Percentiles rank a stretch among this genome's conserved stretches.
phyloP scores from a whole-genome alignment of 2,329 filamentous ascomycete genomes.

The Byssoonygena ceratinophila region DNA sequence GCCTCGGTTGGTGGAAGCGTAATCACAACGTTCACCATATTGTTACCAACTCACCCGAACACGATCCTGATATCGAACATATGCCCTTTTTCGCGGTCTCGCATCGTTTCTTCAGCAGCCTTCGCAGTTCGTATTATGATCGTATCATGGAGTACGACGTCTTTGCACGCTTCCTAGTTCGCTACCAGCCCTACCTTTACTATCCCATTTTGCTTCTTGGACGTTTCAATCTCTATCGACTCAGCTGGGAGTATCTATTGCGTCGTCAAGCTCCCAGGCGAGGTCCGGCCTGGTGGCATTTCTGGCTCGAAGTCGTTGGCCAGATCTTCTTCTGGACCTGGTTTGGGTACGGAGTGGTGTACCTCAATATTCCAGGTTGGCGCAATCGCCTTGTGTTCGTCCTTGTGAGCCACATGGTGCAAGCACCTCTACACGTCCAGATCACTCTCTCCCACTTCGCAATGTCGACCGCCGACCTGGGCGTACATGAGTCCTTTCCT shows the following conservation, averaged over 20 bases:
- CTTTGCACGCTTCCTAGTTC: constrained; percentile 58
- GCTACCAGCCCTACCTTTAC: constrained; percentile 71
- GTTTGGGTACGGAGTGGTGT: constrained; percentile 75
- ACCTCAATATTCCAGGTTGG: constrained; percentile 58
- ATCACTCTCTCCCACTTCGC: constrained; percentile 88
- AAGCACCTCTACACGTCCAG: constrained; percentile 74
- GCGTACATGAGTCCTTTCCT: constrained; percentile 73
- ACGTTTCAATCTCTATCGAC: constrained; percentile 74
- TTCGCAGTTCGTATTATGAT: constrained; percentile 76
- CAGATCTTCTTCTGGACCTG: constrained; percentile 75
- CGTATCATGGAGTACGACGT: constrained; percentile 67
- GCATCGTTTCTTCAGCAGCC: constrained; percentile 62
- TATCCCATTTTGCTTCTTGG: constrained; percentile 71
- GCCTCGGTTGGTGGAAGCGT: constrained; percentile 92
- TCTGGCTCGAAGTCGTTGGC: constrained; percentile 66
- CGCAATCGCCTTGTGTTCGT: constrained; percentile 63
- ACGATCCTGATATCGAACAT: constrained; percentile 90
- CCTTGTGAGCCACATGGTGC: constrained; percentile 68
- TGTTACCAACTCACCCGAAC: constrained; percentile 87
- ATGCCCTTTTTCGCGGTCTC: constrained; percentile 82
- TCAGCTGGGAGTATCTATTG: constrained; percentile 70
- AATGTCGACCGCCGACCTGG: constrained; percentile 82
- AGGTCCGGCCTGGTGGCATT: constrained; percentile 72
- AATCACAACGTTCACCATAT: constrained; percentile 97
- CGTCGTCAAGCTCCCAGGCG: constrained; percentile 57